phyloP scores from a whole-genome alignment of 192 early-diverging fungal genomes.

The Dimargaris cristalligena region DNA sequence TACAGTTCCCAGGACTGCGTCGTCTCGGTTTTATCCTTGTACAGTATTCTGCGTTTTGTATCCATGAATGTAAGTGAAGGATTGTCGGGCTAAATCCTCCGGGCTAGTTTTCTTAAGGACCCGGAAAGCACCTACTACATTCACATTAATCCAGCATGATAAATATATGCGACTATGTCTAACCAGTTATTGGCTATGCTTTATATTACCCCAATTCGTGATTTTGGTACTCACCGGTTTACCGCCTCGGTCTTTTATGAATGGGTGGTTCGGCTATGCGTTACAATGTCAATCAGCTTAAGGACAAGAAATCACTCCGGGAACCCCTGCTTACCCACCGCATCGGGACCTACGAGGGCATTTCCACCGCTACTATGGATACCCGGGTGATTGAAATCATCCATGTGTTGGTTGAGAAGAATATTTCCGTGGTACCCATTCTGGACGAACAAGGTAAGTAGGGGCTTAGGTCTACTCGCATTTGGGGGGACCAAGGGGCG shows the following conservation, averaged over 20 bases:
- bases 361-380: slow-evolving; percentile 61
- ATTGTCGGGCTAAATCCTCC: background rate
- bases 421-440: slow-evolving; percentile 87
- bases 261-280: too few species aligned
- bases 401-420: slow-evolving; percentile 77
- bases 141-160: too few species aligned
- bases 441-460: slow-evolving; percentile 69
- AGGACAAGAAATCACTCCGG: slow-evolving; percentile 40
- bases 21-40: slow-evolving; percentile 78
- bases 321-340: slow-evolving; percentile 58
- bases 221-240: too few species aligned
- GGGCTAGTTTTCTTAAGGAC: slow-evolving; percentile 15
- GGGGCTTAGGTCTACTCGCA: too few species aligned
- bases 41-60: slow-evolving; percentile 75
- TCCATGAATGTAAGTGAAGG: slow-evolving; percentile 56
- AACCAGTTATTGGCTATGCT: too few species aligned
- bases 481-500: too few species aligned
- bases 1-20: slow-evolving; percentile 66
- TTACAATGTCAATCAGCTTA: too few species aligned
- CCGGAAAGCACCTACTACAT: too few species aligned
- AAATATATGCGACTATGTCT: too few species aligned
- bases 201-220: too few species aligned
- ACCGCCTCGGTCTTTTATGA: too few species aligned
- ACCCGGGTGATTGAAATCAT: slow-evolving; percentile 79
- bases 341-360: slow-evolving; percentile 73